A percentile compares a stretch with the other conserved stretches of the same genome.
Conservation (phyloP, 306 rosid genomes). For the Coriaria nepalensis region DNA sequence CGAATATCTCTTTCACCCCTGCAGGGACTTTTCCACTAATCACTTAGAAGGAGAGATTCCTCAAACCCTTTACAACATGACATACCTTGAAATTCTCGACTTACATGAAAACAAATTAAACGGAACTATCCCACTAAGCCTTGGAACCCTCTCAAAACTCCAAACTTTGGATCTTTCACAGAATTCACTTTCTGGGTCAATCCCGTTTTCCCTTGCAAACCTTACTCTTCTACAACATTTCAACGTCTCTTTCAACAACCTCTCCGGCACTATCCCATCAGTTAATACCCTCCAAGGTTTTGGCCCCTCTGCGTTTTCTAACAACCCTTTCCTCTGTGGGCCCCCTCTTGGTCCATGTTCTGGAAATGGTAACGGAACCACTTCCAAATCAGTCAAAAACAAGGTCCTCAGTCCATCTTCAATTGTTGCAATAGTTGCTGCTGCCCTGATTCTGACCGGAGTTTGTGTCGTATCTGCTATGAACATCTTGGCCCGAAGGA, state of each 20-base stretch:
- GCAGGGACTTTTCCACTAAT: conserved; percentile 87
- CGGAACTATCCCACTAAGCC: conserved; percentile 62
- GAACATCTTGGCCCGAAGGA: conserved; percentile 51
- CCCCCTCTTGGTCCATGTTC: conserved; percentile 71
- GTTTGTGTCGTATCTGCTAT: conserved; percentile 76
- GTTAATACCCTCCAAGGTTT: conserved; percentile 34
- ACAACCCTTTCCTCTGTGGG: conserved; percentile 83
- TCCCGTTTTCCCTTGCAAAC: conserved; percentile 65
- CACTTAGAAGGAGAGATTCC: conserved; percentile 69
- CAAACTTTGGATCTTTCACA: conserved; percentile 60
- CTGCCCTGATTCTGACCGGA: conserved; percentile 71
- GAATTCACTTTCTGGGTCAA: conserved; percentile 53
- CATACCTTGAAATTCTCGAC: conserved; percentile 59
- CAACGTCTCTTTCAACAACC: conserved; percentile 69
- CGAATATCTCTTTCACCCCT: conserved; percentile 21
- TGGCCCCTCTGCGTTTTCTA: conserved; percentile 53
- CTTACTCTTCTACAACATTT: conserved; percentile 40
- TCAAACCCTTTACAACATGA: conserved; percentile 50
- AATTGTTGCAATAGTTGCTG: conserved; percentile 88
- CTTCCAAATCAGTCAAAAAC: conserved; percentile 31
- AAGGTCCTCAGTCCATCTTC: conserved; percentile 58
- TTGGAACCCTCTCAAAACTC: conserved; percentile 57
- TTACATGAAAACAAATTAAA: conserved; percentile 56
- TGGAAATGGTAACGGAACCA: conserved; percentile 24
- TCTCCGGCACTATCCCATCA: conserved; percentile 65